Conservation (phyloP, 352 stramenopile genomes). For the Blastocystis hominis region DNA sequence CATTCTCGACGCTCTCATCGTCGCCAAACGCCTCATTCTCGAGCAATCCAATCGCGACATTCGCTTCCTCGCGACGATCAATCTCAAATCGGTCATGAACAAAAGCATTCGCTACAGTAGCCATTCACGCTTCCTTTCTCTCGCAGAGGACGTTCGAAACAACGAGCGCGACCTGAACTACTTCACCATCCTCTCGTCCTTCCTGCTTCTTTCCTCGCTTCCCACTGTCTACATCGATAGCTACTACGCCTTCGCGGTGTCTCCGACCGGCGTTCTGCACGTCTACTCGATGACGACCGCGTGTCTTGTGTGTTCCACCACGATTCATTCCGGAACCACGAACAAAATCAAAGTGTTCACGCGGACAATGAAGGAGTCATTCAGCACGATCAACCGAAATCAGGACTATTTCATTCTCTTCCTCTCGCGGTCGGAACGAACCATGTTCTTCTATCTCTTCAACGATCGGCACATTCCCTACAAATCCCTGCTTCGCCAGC, state of each 20-base stretch:
- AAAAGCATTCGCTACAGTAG: slow-evolving; percentile 20
- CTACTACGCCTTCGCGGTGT: slow-evolving; percentile 21
- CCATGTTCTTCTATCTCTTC: slow-evolving; percentile 15
- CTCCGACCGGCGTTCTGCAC: not conserved
- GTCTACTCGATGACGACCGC: slow-evolving; percentile 21
- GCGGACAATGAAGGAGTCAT: not conserved
- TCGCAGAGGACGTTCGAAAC: slow-evolving; percentile 1
- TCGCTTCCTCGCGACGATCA: not conserved
- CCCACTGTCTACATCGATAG: slow-evolving; percentile 18
- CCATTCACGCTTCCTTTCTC: not conserved
- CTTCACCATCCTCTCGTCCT: slow-evolving; percentile 14
- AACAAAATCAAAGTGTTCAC: slow-evolving; percentile 12
- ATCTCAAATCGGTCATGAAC: slow-evolving; percentile 25
- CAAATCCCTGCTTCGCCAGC: slow-evolving; percentile 7
- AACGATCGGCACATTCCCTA: slow-evolving; percentile 27
- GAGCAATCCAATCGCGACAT: not conserved
- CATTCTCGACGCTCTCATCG: not conserved
- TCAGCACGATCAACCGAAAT: not conserved
- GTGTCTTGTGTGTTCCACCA: not conserved
- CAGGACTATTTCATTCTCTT: slow-evolving; percentile 17
- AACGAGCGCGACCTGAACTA: not conserved
- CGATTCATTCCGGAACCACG: not conserved
- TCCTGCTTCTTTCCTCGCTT: slow-evolving; percentile 32
- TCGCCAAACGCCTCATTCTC: not conserved
- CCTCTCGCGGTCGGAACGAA: not conserved